Conservation (phyloP, 768 basidiomycete genomes). For the Crassisporium funariophilum region DNA sequence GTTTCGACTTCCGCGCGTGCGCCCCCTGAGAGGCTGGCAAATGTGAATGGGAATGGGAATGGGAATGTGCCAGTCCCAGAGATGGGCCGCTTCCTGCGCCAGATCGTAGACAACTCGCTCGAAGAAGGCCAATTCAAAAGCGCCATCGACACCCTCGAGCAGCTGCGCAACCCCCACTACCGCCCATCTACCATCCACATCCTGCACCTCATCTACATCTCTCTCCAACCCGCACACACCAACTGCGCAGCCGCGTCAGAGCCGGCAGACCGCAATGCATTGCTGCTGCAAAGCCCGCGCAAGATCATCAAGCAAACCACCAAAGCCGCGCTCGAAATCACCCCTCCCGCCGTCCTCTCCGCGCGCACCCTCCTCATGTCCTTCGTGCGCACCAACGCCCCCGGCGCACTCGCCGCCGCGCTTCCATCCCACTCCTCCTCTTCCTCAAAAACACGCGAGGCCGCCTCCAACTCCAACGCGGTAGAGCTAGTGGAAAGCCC, state of each 20-base stretch:
- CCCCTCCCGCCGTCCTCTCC: constrained; percentile 47
- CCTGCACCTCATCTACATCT: constrained; percentile 68
- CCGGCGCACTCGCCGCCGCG: constrained; percentile 52
- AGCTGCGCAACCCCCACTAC: constrained; percentile 58
- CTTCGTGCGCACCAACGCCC: constrained; percentile 57
- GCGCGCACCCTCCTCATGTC: constrained; percentile 58
- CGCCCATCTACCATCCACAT: constrained; percentile 68
- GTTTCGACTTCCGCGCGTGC: background rate
- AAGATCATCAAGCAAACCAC: constrained; percentile 47
- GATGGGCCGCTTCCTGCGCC: constrained; percentile 35
- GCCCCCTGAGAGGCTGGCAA: background rate
- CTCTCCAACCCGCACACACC: constrained; percentile 55
- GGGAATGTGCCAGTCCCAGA: constrained; percentile 16
- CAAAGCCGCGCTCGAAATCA: constrained; percentile 39
- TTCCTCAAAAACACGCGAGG: constrained; percentile 18
- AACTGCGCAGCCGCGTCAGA: constrained; percentile 25
- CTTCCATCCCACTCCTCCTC: constrained; percentile 51
- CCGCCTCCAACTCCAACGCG: constrained; percentile 17
- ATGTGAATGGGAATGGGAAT: constrained; percentile 9
- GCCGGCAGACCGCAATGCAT: constrained; percentile 19
- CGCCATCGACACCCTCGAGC: constrained; percentile 63
- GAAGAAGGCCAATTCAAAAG: constrained; percentile 79
- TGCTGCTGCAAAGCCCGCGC: constrained; percentile 46
- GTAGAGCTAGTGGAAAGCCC: constrained; percentile 54
- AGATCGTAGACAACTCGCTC: constrained; percentile 68